phyloP scores from a whole-genome alignment of 768 basidiomycete genomes.

The Hirschioporus abietinus region DNA sequence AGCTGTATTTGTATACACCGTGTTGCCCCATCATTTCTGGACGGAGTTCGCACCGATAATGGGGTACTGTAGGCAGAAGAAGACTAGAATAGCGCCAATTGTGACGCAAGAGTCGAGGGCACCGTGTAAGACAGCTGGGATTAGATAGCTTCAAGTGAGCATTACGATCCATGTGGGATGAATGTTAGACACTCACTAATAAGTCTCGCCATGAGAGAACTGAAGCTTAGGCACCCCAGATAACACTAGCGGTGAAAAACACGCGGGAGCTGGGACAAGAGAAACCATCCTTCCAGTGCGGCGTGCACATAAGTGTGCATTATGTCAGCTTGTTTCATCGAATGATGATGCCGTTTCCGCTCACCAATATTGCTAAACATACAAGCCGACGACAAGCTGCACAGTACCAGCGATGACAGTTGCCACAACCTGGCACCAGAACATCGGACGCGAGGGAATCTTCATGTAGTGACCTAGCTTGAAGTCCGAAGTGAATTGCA shows the following conservation, averaged over 20 bases:
- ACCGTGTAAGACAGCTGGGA: slow-evolving; percentile 21
- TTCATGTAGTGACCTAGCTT: too few relatives aligned
- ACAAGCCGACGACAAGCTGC: slow-evolving; percentile 9
- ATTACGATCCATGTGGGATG: slow-evolving; percentile 9
- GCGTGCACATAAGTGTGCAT: too few relatives aligned
- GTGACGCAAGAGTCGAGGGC: slow-evolving; percentile 26
- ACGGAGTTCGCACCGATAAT: too few relatives aligned
- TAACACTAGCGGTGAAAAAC: slow-evolving; percentile 21
- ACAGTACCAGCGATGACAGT: slow-evolving; percentile 14
- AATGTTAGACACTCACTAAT: slow-evolving; percentile 21
- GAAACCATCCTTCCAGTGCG: too few relatives aligned
- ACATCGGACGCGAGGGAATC: too few relatives aligned
- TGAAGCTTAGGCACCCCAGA: slow-evolving; percentile 22
- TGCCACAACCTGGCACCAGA: slow-evolving; percentile 21
- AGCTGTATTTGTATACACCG: too few relatives aligned
- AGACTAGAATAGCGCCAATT: slow-evolving; percentile 23
- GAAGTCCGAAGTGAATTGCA: too few relatives aligned
- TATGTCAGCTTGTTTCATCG: too few relatives aligned
- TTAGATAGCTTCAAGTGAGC: not conserved
- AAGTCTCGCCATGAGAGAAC: too few relatives aligned
- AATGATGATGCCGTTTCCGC: slow-evolving; percentile 16
- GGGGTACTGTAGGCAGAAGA: too few relatives aligned
- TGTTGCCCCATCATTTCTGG: too few relatives aligned
- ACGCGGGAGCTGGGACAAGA: slow-evolving; percentile 30
- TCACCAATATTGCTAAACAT: slow-evolving; percentile 20